These are phyloP conservation scores for Aegilops speltoides DNA, from an alignment of 176 grass and related monocot genomes.

Conservation along the genomic window DNA sequence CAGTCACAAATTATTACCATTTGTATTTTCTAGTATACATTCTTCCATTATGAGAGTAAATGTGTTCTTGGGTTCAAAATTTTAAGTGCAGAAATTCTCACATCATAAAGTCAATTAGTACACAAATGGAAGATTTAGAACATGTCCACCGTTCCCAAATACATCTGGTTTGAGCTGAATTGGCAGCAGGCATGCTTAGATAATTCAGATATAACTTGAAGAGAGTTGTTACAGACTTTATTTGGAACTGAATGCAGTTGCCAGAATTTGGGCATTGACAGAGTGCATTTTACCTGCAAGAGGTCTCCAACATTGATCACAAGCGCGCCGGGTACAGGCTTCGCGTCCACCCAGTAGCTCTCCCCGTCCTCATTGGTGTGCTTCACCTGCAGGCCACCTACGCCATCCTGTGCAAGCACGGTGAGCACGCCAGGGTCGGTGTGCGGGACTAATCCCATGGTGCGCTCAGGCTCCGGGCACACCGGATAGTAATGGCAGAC, in stretches of 20 bases:
- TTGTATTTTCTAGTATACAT: background rate
- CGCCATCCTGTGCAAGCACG: constrained; percentile 57
- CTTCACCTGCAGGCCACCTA: constrained; percentile 86
- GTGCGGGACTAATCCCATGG: constrained; percentile 69
- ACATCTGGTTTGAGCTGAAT: background rate
- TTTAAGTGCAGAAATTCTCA: background rate
- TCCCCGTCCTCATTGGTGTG: constrained; percentile 37
- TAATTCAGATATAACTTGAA: background rate
- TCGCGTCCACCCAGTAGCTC: constrained; percentile 62
- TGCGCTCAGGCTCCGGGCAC: constrained; percentile 80
- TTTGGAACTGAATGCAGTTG: background rate
- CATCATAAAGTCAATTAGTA: background rate
- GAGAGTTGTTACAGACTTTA: background rate
- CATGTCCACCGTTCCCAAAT: background rate
- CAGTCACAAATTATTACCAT: background rate
- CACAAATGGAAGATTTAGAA: background rate
- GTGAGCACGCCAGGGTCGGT: constrained; percentile 77
- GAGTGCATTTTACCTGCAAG: constrained; percentile 53
- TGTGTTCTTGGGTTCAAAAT: background rate
- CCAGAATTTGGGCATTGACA: background rate
- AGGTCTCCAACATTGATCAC: constrained; percentile 89
- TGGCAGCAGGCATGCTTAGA: background rate
- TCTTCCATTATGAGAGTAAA: background rate
- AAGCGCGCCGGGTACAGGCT: constrained; percentile 66
- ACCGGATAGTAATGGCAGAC: constrained; percentile 90